These are phyloP conservation scores for Podospora conica DNA, from an alignment of 495 filamentous ascomycete species.

Conservation along the genomic window DNA sequence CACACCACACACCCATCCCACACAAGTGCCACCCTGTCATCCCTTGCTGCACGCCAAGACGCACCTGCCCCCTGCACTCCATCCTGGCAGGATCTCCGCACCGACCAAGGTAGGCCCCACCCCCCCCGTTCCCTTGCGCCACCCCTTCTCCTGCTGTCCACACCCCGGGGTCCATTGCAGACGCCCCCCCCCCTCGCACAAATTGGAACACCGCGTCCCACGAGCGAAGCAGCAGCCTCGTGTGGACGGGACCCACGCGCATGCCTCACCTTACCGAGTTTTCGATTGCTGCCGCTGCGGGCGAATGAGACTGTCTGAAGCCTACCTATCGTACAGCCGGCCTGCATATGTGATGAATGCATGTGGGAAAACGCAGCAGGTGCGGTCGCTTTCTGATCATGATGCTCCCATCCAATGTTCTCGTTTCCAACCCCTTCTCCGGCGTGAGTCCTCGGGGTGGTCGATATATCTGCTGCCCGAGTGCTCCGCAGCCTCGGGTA, in stretches of 20 bases:
- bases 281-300: conserved; percentile 6
- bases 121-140: neutral
- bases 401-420: no score
- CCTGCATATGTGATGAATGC: conserved; percentile 22
- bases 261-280: conserved; percentile 8
- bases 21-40: conserved; percentile 10
- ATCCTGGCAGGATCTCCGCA: conserved; percentile 14
- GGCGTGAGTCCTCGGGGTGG: no score
- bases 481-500: no score
- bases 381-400: no score
- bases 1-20: conserved; percentile 9
- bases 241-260: neutral
- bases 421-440: no score
- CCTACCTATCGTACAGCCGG: conserved; percentile 20
- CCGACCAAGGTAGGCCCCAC: conserved; percentile 2
- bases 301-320: conserved; percentile 13
- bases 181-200: conserved; percentile 7
- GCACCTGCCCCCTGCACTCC: conserved; percentile 9
- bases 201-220: conserved; percentile 11
- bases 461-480: no score
- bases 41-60: conserved; percentile 5
- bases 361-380: conserved; percentile 34
- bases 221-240: no score
- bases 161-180: no score
- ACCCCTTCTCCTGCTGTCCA: neutral